These are phyloP conservation scores for Komagataella pastoris DNA, from an alignment of 805 yeast species.

Conservation along the genomic window DNA sequence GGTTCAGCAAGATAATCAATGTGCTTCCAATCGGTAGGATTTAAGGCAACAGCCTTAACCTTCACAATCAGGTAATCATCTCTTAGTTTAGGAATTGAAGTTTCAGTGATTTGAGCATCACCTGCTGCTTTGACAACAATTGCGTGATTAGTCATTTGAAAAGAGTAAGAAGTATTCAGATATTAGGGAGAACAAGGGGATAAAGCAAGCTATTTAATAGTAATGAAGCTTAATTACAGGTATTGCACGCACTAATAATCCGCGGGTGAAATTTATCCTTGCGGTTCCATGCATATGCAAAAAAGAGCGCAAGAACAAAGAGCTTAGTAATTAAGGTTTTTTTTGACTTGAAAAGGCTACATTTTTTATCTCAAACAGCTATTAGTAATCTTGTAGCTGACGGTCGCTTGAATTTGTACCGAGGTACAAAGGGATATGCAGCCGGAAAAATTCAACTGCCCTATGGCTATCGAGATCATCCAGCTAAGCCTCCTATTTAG, in stretches of 20 bases:
- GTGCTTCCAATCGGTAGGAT: conserved; percentile 68
- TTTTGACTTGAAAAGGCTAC: too few species aligned
- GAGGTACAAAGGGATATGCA: too few species aligned
- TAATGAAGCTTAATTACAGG: not conserved
- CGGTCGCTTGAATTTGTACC: too few species aligned
- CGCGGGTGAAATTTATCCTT: too few species aligned
- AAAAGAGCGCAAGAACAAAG: too few species aligned
- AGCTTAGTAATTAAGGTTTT: too few species aligned
- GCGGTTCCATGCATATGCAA: too few species aligned
- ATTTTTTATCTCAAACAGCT: too few species aligned
- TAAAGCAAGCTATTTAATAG: not conserved
- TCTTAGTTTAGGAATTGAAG: conserved; percentile 10
- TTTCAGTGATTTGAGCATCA: not conserved
- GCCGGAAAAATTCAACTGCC: too few species aligned
- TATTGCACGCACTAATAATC: not conserved
- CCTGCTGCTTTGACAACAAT: not conserved
- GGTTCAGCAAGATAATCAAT: conserved; percentile 22
- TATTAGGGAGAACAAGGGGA: not conserved
- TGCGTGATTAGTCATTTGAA: not conserved
- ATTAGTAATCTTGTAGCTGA: too few species aligned
- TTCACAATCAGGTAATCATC: conserved; percentile 33
- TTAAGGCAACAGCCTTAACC: conserved; percentile 40
- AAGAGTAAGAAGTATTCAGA: not conserved
- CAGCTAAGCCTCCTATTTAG: too few species aligned
- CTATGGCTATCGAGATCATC: too few species aligned